These are phyloP conservation scores for Nicotiana noctiflora DNA, from an alignment of 257 asterid species.

Conservation along the genomic window DNA sequence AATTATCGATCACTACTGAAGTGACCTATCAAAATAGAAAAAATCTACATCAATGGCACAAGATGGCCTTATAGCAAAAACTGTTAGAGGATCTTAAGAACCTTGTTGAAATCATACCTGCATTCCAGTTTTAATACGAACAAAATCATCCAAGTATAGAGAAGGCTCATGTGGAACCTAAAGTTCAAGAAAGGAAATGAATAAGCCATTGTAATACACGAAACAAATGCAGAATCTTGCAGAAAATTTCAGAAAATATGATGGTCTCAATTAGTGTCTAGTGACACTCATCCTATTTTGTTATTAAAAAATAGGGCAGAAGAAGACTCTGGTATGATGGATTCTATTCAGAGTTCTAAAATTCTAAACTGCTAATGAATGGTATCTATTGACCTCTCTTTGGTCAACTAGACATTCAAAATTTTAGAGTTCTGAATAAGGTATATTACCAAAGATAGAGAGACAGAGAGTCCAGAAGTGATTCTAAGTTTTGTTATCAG, in stretches of 20 bases:
- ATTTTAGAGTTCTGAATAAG: background rate
- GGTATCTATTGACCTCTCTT: background rate
- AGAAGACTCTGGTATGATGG: background rate
- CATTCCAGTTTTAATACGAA: constrained; percentile 73
- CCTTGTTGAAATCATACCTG: constrained; percentile 43
- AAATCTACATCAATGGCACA: background rate
- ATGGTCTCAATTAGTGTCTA: background rate
- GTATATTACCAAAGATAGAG: constrained; percentile 5
- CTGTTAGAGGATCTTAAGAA: background rate
- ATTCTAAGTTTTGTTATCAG: background rate
- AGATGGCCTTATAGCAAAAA: background rate
- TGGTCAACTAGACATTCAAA: background rate
- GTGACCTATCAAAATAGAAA: background rate
- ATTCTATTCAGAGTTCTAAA: background rate
- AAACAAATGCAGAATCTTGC: background rate
- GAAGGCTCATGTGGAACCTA: constrained; percentile 81
- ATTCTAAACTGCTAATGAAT: background rate
- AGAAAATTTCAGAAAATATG: constrained; percentile 4
- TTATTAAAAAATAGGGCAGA: background rate
- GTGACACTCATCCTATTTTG: background rate
- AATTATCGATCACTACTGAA: background rate
- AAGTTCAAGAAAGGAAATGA: constrained; percentile 19
- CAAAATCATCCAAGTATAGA: constrained; percentile 72
- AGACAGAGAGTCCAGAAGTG: background rate
- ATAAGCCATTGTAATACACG: background rate